Conservation (phyloP, 805 yeast genomes). For the Zygosaccharomyces pseudorouxii region DNA sequence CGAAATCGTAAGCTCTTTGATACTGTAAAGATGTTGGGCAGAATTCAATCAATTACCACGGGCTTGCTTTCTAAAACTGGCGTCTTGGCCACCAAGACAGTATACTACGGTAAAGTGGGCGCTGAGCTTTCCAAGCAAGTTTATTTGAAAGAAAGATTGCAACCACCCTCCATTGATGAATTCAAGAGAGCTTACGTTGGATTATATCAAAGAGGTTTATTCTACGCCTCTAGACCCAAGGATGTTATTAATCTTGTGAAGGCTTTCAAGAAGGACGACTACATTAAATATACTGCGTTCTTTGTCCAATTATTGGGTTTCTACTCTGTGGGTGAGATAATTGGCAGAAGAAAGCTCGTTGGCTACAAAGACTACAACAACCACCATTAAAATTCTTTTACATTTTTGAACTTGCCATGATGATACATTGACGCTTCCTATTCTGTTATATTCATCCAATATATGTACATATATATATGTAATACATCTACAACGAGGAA, state of each 20-base stretch:
- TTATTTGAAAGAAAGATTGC: conserved; percentile 86
- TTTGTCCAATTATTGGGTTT: conserved; percentile 83
- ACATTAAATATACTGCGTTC: conserved; percentile 64
- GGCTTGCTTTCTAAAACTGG: conserved; percentile 28
- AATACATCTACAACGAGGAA: conserved; percentile 9
- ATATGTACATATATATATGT: conserved; percentile 14
- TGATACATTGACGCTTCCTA: conserved; percentile 6
- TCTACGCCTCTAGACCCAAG: conserved; percentile 55
- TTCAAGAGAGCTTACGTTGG: conserved; percentile 68
- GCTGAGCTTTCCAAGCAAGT: conserved; percentile 54
- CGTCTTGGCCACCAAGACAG: conserved; percentile 44
- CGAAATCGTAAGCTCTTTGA: background rate
- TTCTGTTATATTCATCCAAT: conserved; percentile 15
- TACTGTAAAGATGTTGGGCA: conserved; percentile 23
- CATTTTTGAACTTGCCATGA: conserved; percentile 1
- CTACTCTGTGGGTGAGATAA: conserved; percentile 90
- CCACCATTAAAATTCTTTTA: conserved; percentile 9
- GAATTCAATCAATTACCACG: conserved; percentile 28
- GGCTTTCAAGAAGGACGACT: conserved; percentile 50
- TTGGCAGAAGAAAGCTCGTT: conserved; percentile 91
- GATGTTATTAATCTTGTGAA: conserved; percentile 46
- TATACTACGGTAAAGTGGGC: conserved; percentile 72
- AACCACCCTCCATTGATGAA: conserved; percentile 80
- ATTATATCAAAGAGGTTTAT: conserved; percentile 43
- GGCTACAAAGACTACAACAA: conserved; percentile 56